Percentiles rank a stretch among this genome's conserved stretches.
phyloP scores from a whole-genome alignment of 176 grass and related monocot genomes.

The Musa beccarii region DNA sequence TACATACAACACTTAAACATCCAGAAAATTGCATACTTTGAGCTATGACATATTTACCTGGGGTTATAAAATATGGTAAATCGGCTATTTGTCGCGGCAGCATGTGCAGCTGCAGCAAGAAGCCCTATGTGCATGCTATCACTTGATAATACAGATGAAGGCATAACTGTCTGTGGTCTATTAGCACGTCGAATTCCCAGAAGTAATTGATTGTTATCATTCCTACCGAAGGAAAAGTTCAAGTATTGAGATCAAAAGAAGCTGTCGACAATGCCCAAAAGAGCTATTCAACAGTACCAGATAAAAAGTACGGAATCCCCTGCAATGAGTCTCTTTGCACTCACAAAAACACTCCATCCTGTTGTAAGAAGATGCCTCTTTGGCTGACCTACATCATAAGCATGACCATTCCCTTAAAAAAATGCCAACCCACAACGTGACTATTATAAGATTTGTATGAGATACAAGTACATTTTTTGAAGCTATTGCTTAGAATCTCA shows the following conservation, averaged over 20 bases:
- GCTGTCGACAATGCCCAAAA: not conserved
- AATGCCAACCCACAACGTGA: not conserved
- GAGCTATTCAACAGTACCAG: constrained; percentile 35
- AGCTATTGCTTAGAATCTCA: no score
- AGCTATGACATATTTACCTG: constrained; percentile 34
- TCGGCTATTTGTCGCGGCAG: constrained; percentile 88
- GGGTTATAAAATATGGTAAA: constrained; percentile 99
- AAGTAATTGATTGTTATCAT: constrained; percentile 91
- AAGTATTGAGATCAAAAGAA: not conserved
- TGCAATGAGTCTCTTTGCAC: constrained; percentile 90
- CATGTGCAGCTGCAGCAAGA: constrained; percentile 95
- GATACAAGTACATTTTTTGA: not conserved
- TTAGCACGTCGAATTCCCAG: constrained; percentile 85
- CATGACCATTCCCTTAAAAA: constrained; percentile 11
- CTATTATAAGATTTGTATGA: not conserved
- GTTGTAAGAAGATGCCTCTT: constrained; percentile 96
- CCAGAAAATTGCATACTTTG: not conserved
- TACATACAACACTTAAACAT: not conserved
- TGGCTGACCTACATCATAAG: constrained; percentile 75
- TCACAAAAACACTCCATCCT: constrained; percentile 96
- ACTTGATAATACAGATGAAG: constrained; percentile 96
- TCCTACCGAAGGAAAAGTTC: constrained; percentile 31
- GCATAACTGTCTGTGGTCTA: constrained; percentile 87
- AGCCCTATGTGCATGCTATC: constrained; percentile 99
- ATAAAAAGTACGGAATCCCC: constrained; percentile 98